Evolutionary conservation across 805 yeast species (phyloP), one percentile per base, ranked within the genome.

Genomic region (Yarrowia sp.): DNA sequence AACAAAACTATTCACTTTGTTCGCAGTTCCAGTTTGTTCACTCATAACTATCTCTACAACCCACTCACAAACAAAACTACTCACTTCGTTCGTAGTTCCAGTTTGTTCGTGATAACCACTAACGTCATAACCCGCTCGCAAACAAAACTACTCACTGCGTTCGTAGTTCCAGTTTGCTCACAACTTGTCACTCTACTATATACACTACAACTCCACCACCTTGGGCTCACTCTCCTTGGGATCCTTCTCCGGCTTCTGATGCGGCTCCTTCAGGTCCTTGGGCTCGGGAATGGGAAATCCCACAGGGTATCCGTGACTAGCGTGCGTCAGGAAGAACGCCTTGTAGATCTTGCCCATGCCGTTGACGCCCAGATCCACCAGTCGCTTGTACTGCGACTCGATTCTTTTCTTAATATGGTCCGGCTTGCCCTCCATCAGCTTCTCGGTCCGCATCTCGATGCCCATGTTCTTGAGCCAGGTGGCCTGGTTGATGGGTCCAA

Each of bases 281-380:
- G 27, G 29, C 21, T 38, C 46, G 6, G 46, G 47, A 13, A 55
- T 29, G 13, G 61, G 61, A 10, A 55, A 55, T 9, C 61, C 61
- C 10, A 39, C 61, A 6, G 61, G 61, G 35, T 38, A 38, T 9
- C 61, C 61, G 25, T 55, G 61, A 10, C 38, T 29, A 3, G 46
- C 4, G 12, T 55, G 61, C 21, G 61, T 14, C 47, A 55, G 14
- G 19, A 55, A 55, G 29, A 55, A 55, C 53, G 87, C 86, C 71
- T 89, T 89, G 72, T 89, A 89, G 4, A 85, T 76, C 66, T 80
- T 81, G 1, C 96, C 96, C 96, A 89, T 90, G 2, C 82, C 79
- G 39, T 79, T 77, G 7, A 80, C 81, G 21, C 82, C 81, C 46
- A 82, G 81, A 41, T 82, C 86, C 2, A 86, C 84, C 46, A 89